Percentiles rank a stretch among this genome's conserved stretches.
phyloP scores from a whole-genome alignment of 2,329 filamentous ascomycete species.

The Paraconiothyrium brasiliense region DNA sequence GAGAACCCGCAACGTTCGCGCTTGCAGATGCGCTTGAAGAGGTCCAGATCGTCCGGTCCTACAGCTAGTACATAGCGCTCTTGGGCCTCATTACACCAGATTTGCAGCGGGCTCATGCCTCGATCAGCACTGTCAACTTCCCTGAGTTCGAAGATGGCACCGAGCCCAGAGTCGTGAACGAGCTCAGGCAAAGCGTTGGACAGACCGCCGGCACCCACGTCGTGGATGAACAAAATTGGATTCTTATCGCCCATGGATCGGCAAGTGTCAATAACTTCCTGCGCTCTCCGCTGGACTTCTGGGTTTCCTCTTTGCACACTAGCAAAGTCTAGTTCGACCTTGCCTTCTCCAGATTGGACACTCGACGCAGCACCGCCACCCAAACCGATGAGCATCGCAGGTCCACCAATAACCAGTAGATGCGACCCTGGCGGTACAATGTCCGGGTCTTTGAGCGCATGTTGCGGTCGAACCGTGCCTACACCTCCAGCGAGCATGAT shows the following conservation, averaged over 20 bases:
- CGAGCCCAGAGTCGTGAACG: constrained; percentile 89
- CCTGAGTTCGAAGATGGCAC: constrained; percentile 92
- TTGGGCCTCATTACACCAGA: constrained; percentile 98
- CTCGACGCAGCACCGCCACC: constrained; percentile 95
- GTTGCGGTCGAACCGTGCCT: constrained; percentile 88
- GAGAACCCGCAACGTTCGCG: constrained; percentile 94
- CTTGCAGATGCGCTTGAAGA: constrained; percentile 72
- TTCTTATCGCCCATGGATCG: constrained; percentile 83
- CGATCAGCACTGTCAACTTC: constrained; percentile 90
- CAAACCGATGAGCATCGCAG: constrained; percentile 96
- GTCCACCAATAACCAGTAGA: constrained; percentile 91
- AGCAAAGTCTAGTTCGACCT: constrained; percentile 92
- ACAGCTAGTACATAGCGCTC: constrained; percentile 95
- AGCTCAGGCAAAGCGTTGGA: constrained; percentile 87
- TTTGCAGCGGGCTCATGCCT: constrained; percentile 94
- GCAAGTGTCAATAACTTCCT: constrained; percentile 98
- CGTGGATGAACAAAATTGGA: constrained; percentile 96
- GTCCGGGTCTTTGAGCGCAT: constrained; percentile 83
- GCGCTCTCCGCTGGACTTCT: constrained; percentile 92
- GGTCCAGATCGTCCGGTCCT: constrained; percentile 79
- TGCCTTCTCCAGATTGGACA: constrained; percentile 85
- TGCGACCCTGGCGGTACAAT: constrained; percentile 88
- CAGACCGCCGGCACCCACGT: constrained; percentile 92
- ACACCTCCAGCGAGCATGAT: constrained; percentile 98
- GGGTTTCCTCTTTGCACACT: constrained; percentile 97